Evolutionary conservation across 2,329 filamentous ascomycete species (phyloP).

Genomic region (Clarireedia monteithiana): DNA sequence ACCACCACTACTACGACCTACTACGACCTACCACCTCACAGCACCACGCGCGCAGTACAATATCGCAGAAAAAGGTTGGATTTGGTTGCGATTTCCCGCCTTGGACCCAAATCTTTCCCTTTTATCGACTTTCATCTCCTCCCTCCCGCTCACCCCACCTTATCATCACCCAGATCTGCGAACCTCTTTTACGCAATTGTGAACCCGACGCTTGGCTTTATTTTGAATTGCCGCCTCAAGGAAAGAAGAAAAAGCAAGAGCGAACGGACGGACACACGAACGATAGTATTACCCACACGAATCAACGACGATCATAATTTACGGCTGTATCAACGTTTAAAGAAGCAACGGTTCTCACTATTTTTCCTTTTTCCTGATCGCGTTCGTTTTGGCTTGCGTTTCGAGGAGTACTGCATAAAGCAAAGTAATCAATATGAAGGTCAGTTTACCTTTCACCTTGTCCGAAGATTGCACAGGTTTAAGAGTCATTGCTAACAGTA

Average conservation of each 20-base stretch:
- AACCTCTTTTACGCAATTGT: not conserved
- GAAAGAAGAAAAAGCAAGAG: slow-evolving; percentile 2
- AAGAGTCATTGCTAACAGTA: slow-evolving; percentile 17
- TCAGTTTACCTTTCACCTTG: slow-evolving; percentile 8
- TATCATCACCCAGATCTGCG: not conserved
- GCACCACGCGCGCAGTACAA: too few species aligned
- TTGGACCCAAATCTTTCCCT: too few species aligned
- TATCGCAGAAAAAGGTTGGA: too few species aligned
- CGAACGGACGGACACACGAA: not conserved
- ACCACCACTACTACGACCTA: not conserved
- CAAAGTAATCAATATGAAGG: slow-evolving; percentile 25
- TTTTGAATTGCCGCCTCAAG: slow-evolving; percentile 1
- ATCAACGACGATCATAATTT: slow-evolving; percentile 1
- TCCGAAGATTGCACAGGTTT: not conserved
- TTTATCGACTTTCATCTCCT: too few species aligned
- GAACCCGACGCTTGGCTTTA: slow-evolving; percentile 1
- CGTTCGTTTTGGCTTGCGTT: slow-evolving; percentile 11
- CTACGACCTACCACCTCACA: not conserved
- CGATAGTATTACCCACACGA: not conserved
- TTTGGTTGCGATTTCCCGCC: too few species aligned
- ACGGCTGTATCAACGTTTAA: not conserved
- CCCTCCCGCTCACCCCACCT: not conserved
- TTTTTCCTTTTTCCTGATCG: slow-evolving; percentile 10
- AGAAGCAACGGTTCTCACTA: not conserved
- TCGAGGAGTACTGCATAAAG: slow-evolving; percentile 13